Evolutionary conservation across 2,329 filamentous ascomycete species (phyloP).

Genomic region (Thermothelomyces thermophilus): DNA sequence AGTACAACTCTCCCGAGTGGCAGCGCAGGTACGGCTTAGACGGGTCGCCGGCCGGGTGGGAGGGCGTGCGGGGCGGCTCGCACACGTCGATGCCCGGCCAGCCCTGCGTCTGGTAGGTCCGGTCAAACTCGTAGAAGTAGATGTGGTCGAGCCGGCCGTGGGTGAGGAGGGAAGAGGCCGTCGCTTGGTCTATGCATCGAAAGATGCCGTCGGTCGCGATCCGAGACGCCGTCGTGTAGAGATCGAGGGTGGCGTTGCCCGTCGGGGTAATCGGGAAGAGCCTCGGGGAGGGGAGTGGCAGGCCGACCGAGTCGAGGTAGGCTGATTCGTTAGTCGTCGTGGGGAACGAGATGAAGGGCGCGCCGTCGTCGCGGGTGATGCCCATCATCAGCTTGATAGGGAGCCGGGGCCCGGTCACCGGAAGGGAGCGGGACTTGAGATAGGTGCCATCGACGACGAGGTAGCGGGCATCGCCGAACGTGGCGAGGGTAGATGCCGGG

Average conservation of each 20-base stretch:
- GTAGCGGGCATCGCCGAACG: slow-evolving; percentile 40
- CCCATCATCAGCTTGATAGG: slow-evolving; percentile 52
- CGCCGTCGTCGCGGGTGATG: slow-evolving; percentile 47
- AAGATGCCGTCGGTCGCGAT: slow-evolving; percentile 54
- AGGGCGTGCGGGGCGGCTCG: slow-evolving; percentile 34
- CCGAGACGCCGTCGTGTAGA: slow-evolving; percentile 49
- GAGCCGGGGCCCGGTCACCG: slow-evolving; percentile 40
- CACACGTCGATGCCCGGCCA: slow-evolving; percentile 48
- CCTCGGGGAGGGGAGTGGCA: slow-evolving; percentile 25
- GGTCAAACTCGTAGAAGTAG: slow-evolving; percentile 56
- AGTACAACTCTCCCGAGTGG: slow-evolving; percentile 50
- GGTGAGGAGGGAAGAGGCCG: slow-evolving; percentile 41
- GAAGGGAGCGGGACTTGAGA: slow-evolving; percentile 40
- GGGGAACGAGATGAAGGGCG: slow-evolving; percentile 46
- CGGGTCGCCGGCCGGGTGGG: slow-evolving; percentile 38
- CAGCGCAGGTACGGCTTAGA: slow-evolving; percentile 42
- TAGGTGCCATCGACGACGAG: slow-evolving; percentile 54
- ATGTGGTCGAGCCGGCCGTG: slow-evolving; percentile 39
- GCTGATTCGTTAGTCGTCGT: slow-evolving; percentile 27
- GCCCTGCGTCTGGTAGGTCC: slow-evolving; percentile 46
- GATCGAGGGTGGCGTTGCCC: slow-evolving; percentile 43
- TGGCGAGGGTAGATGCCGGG: slow-evolving; percentile 36
- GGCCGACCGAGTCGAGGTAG: slow-evolving; percentile 32
- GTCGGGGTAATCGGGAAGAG: slow-evolving; percentile 47
- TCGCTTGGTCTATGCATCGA: slow-evolving; percentile 54